Percentiles rank a stretch among this genome's conserved stretches.
These are phyloP conservation scores for Parastagonospora nodorum DNA, from an alignment of 2,329 filamentous ascomycete species.

Conservation along the genomic window DNA sequence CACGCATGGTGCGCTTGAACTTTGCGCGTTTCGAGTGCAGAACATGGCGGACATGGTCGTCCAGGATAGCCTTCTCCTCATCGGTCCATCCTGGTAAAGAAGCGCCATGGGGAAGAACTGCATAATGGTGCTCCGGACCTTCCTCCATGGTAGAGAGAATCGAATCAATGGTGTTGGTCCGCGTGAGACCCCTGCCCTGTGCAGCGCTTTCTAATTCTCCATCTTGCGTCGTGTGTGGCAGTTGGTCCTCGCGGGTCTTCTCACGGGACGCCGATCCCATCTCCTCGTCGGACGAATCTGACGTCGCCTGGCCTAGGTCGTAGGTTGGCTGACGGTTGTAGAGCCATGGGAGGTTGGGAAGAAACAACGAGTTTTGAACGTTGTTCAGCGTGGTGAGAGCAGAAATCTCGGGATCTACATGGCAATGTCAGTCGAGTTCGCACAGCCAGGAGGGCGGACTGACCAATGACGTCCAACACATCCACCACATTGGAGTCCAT, in stretches of 20 bases:
- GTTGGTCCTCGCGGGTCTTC: slow-evolving; percentile 17
- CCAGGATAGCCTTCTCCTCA: slow-evolving; percentile 74
- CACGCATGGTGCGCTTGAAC: slow-evolving; percentile 78
- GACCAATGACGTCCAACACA: slow-evolving; percentile 71
- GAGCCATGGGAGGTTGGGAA: slow-evolving; percentile 75
- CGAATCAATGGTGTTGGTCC: slow-evolving; percentile 39
- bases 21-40: slow-evolving; percentile 78
- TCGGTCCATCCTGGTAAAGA: slow-evolving; percentile 75
- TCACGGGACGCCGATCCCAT: slow-evolving; percentile 13
- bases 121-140: slow-evolving; percentile 68
- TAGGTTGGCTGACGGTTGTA: slow-evolving; percentile 81
- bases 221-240: slow-evolving; percentile 23
- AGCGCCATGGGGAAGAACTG: slow-evolving; percentile 76
- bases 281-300: slow-evolving; percentile 38
- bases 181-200: slow-evolving; percentile 13
- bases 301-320: slow-evolving; percentile 62
- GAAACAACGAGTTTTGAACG: slow-evolving; percentile 88
- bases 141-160: slow-evolving; percentile 42
- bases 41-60: slow-evolving; percentile 87
- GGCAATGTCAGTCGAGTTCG: slow-evolving; percentile 35
- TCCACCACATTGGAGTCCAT: slow-evolving; percentile 65
- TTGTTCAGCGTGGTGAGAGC: slow-evolving; percentile 85
- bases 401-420: slow-evolving; percentile 77
- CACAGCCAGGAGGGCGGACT: slow-evolving; percentile 26
- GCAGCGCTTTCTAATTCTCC: slow-evolving; percentile 20